Percentiles rank a stretch among this genome's conserved stretches.
Conservation (phyloP, 306 rosid species). For the Crotalaria pallida region DNA sequence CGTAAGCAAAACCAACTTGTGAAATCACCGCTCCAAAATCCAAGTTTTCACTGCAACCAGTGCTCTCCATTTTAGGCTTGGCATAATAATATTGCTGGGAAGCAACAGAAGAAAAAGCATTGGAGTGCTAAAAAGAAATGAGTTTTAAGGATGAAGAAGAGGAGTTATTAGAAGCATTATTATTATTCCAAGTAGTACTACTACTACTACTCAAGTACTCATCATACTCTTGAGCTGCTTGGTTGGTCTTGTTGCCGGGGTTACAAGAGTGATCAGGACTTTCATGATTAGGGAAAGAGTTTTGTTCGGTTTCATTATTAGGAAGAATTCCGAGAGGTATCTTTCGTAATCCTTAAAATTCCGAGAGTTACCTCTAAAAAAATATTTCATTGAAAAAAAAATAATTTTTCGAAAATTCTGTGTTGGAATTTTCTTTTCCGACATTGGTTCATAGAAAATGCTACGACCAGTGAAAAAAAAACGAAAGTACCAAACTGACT, state of each 20-base stretch:
- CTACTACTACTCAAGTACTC: too few relatives aligned
- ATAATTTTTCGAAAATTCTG: too few relatives aligned
- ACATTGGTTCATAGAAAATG: too few relatives aligned
- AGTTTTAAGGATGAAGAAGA: constrained; percentile 52
- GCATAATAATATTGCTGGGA: constrained; percentile 24
- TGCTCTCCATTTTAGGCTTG: constrained; percentile 40
- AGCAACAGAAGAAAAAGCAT: constrained; percentile 14
- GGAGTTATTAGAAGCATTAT: constrained; percentile 20
- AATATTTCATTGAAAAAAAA: too few relatives aligned
- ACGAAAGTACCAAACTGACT: too few relatives aligned
- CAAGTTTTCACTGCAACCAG: constrained; percentile 21
- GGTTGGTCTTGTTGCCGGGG: constrained; percentile 10
- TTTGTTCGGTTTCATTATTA: not conserved
- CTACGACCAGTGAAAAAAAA: too few relatives aligned
- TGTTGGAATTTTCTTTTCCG: too few relatives aligned
- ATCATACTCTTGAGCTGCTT: constrained; percentile 25
- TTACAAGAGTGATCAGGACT: constrained; percentile 15
- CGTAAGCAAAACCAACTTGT: constrained; percentile 20
- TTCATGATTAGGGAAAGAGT: not conserved
- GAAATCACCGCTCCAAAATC: constrained; percentile 24
- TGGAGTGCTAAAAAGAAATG: constrained; percentile 50
- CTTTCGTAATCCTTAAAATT: too few relatives aligned
- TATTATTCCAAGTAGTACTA: constrained; percentile 42
- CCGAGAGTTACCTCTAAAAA: too few relatives aligned
- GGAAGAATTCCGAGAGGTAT: too few relatives aligned